These are phyloP conservation scores for Evansstolkia leycettana DNA, from an alignment of 495 filamentous ascomycete genomes.

Conservation along the genomic window DNA sequence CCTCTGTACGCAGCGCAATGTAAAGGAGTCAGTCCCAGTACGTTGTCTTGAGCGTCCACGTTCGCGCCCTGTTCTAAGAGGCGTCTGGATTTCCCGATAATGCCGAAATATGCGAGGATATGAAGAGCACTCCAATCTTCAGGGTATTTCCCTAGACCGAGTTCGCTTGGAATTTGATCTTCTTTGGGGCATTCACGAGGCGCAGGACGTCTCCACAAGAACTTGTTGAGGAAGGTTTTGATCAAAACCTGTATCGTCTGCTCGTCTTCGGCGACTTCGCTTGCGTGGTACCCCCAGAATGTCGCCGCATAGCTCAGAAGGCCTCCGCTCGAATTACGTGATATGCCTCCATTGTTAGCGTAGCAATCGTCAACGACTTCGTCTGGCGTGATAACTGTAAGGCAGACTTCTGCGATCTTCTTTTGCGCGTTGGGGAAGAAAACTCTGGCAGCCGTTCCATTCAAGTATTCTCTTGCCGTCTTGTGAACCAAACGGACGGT, in stretches of 20 bases:
- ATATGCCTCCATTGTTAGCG: slow-evolving; percentile 2
- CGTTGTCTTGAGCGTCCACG: slow-evolving; percentile 14
- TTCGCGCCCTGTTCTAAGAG: slow-evolving; percentile 18
- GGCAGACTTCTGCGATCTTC: slow-evolving; percentile 20
- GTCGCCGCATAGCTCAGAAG: slow-evolving; percentile 17
- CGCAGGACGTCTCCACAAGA: slow-evolving; percentile 21
- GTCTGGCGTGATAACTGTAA: slow-evolving; percentile 15
- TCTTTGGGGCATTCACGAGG: slow-evolving; percentile 3
- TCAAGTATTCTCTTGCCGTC: slow-evolving; percentile 22
- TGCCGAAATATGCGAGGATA: slow-evolving; percentile 18
- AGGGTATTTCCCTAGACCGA: slow-evolving; percentile 17
- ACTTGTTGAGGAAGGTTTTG: slow-evolving; percentile 22
- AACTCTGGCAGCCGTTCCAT: slow-evolving; percentile 15
- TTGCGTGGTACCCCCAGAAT: slow-evolving; percentile 22
- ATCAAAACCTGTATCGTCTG: slow-evolving; percentile 20
- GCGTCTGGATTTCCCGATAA: slow-evolving; percentile 13
- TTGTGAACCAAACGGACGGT: slow-evolving; percentile 19
- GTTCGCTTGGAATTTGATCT: slow-evolving; percentile 7
- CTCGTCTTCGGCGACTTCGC: slow-evolving; percentile 17
- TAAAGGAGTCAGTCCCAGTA: slow-evolving; percentile 10
- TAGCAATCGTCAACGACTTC: slow-evolving; percentile 27
- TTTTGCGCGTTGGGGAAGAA: slow-evolving; percentile 21
- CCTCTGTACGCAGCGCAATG: slow-evolving; percentile 28
- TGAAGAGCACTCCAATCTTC: slow-evolving; percentile 20
- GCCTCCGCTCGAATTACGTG: slow-evolving; percentile 2